Conservation (phyloP, 1,284 basidiomycete genomes). For the Ganoderma lucidum region DNA sequence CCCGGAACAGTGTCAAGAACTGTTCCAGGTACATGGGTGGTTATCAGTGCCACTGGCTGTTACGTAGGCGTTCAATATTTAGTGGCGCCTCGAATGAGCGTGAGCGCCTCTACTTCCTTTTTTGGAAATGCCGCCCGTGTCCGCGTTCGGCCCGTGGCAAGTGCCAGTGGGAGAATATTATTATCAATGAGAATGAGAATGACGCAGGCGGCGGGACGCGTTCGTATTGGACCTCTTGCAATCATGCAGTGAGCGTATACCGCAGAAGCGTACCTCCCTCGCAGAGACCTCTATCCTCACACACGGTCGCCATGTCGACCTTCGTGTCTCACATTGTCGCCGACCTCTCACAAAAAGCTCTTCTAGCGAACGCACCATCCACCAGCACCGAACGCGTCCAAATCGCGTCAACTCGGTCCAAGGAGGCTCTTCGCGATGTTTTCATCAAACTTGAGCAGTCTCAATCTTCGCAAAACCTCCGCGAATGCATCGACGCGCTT, state of each 20-base stretch:
- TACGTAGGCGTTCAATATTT: not conserved
- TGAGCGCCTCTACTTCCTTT: not conserved
- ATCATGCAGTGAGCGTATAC: not conserved
- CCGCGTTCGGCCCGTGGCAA: not conserved
- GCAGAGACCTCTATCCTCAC: not conserved
- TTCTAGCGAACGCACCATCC: slow-evolving; percentile 27
- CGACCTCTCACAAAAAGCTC: slow-evolving; percentile 36
- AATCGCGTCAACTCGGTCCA: slow-evolving; percentile 21
- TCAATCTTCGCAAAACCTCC: slow-evolving; percentile 23
- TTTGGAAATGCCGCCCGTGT: not conserved
- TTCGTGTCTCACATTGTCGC: slow-evolving; percentile 43
- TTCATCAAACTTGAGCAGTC: slow-evolving; percentile 42
- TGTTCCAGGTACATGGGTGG: not conserved
- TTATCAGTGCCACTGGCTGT: not conserved
- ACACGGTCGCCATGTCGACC: slow-evolving; percentile 36
- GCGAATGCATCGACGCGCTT: slow-evolving; percentile 35
- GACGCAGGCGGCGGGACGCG: not conserved
- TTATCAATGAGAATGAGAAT: not conserved
- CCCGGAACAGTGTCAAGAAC: too few relatives aligned
- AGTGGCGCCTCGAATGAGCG: not conserved
- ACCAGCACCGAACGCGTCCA: slow-evolving; percentile 18
- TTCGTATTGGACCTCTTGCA: not conserved
- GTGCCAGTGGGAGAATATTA: too few relatives aligned
- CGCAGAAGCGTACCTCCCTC: not conserved
- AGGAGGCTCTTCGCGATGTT: slow-evolving; percentile 39